phyloP scores from a whole-genome alignment of 352 stramenopile genomes.

The Globisporangium lucens region DNA sequence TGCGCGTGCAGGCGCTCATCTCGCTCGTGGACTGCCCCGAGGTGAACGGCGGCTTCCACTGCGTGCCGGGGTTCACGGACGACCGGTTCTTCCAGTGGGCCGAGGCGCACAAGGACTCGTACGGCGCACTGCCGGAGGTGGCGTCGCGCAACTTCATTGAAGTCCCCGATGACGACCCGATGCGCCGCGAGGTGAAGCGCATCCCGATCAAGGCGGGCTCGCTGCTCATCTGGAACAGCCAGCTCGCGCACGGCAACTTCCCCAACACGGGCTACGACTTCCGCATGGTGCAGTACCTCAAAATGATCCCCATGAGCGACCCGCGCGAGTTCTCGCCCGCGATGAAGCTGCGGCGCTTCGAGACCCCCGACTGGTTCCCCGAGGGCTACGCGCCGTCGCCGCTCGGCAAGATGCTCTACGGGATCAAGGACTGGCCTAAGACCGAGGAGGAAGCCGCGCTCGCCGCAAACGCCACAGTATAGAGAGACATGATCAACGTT shows the following conservation, averaged over 20 bases:
- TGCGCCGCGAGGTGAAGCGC: slow-evolving; percentile 32
- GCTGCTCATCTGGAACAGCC: slow-evolving; percentile 49
- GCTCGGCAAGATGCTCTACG: slow-evolving; percentile 35
- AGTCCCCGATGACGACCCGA: slow-evolving; percentile 37
- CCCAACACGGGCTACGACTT: slow-evolving; percentile 43
- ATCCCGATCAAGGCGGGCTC: slow-evolving; percentile 44
- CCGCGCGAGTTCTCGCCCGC: slow-evolving; percentile 35
- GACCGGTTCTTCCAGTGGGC: slow-evolving; percentile 47
- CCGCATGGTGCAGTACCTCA: slow-evolving; percentile 55
- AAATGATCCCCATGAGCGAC: slow-evolving; percentile 43
- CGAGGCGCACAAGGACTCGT: slow-evolving; percentile 25
- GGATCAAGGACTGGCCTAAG: slow-evolving; percentile 31
- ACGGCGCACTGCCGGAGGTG: slow-evolving; percentile 31
- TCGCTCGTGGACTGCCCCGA: slow-evolving; percentile 39
- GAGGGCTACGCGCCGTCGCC: slow-evolving; percentile 28
- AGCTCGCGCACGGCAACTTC: slow-evolving; percentile 46
- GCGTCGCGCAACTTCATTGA: slow-evolving; percentile 43
- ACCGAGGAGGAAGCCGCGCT: slow-evolving; percentile 18
- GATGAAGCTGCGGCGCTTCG: slow-evolving; percentile 35
- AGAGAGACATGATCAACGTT: slow-evolving; percentile 2
- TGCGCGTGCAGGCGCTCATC: slow-evolving; percentile 44
- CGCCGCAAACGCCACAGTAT: slow-evolving; percentile 3
- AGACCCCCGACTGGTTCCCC: slow-evolving; percentile 36
- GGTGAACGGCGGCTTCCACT: slow-evolving; percentile 47
- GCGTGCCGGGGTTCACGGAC: slow-evolving; percentile 43